A percentile compares a stretch with the other conserved stretches of the same genome.
phyloP scores from a whole-genome alignment of 2,329 filamentous ascomycete species.

The Xylariaceae sp. region DNA sequence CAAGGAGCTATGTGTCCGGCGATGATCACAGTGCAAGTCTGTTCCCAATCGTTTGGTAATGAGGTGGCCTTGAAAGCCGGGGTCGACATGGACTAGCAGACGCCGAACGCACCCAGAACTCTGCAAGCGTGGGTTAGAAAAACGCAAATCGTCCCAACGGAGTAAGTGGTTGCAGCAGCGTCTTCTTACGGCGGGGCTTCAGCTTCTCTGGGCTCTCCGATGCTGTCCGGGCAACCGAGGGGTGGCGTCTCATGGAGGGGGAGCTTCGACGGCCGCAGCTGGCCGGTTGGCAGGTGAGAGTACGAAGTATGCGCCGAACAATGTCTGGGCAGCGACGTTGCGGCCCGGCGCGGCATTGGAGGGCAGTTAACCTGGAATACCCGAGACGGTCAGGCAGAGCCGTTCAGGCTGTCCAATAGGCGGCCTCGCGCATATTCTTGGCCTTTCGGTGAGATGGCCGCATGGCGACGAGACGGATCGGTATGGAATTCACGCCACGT shows the following conservation, averaged over 20 bases:
- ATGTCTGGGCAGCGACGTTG: background rate
- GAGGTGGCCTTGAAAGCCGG: background rate
- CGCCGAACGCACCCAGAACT: background rate
- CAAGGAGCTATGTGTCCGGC: background rate
- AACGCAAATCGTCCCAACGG: background rate
- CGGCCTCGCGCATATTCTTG: constrained; percentile 5
- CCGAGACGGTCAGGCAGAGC: constrained; percentile 11
- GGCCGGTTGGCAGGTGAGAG: background rate
- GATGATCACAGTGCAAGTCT: background rate
- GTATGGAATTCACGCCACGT: constrained; percentile 2
- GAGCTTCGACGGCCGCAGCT: background rate
- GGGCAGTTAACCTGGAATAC: background rate
- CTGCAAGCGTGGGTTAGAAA: background rate
- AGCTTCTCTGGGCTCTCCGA: constrained; percentile 10
- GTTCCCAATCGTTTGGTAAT: constrained; percentile 2
- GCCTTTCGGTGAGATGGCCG: background rate
- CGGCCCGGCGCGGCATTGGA: constrained; percentile 12
- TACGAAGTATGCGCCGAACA: background rate
- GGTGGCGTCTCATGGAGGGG: constrained; percentile 1
- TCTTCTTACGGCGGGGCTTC: constrained; percentile 8
- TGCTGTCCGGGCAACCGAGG: constrained; percentile 1
- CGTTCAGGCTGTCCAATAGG: constrained; percentile 1
- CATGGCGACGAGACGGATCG: constrained; percentile 5
- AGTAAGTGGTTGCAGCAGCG: background rate
- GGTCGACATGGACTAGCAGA: background rate